Evolutionary conservation across 2,329 filamentous ascomycete species (phyloP).

Genomic region (Xylariaceae sp.): DNA sequence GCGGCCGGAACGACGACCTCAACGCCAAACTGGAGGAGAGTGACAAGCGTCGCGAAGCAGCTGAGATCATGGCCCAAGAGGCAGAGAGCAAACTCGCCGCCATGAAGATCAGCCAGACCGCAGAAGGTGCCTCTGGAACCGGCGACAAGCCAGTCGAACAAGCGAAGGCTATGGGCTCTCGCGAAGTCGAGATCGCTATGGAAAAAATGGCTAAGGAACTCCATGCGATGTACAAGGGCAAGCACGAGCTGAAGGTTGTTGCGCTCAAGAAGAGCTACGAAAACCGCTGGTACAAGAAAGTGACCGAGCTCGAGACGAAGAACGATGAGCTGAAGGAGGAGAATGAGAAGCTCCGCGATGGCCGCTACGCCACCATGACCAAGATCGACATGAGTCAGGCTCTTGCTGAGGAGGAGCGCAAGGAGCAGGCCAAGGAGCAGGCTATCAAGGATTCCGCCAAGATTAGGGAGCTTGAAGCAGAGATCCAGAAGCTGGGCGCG

Average conservation of each 20-base stretch:
- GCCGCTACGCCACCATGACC: constrained; percentile 64
- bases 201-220: constrained; percentile 93
- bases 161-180: constrained; percentile 35
- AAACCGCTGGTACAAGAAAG: constrained; percentile 82
- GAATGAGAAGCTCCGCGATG: constrained; percentile 69
- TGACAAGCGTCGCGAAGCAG: constrained; percentile 70
- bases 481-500: constrained; percentile 71
- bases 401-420: constrained; percentile 50
- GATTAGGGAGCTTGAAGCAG: constrained; percentile 68
- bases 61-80: constrained; percentile 73
- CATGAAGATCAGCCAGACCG: constrained; percentile 62
- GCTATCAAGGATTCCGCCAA: constrained; percentile 66
- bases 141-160: constrained; percentile 38
- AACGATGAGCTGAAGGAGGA: constrained; percentile 69
- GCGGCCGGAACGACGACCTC: constrained; percentile 78
- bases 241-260: constrained; percentile 93
- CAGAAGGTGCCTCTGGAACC: constrained; percentile 31
- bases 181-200: constrained; percentile 78
- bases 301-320: constrained; percentile 71
- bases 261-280: constrained; percentile 86
- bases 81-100: constrained; percentile 73
- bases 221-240: constrained; percentile 90
- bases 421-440: constrained; percentile 42
- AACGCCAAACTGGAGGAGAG: constrained; percentile 72
- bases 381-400: constrained; percentile 50